Conservation (phyloP, 2,329 filamentous ascomycete species). For the Fusarium redolens region DNA sequence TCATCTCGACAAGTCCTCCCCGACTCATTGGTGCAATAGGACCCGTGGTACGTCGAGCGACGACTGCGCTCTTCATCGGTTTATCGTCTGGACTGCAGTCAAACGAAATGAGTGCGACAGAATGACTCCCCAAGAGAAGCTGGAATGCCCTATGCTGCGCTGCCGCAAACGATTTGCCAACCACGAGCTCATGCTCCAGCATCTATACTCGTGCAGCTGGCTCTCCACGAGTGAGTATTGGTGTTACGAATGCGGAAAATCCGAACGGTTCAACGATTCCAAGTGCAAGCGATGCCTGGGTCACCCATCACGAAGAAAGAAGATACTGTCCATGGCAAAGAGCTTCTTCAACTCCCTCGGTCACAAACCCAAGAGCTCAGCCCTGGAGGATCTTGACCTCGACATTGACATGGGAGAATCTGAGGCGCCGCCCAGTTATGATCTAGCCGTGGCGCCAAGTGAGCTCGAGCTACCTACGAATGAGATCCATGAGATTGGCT, state of each 20-base stretch:
- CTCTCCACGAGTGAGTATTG: constrained; percentile 64
- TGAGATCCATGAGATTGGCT: constrained; percentile 66
- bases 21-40: constrained; percentile 47
- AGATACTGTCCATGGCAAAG: constrained; percentile 64
- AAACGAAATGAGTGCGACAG: constrained; percentile 62
- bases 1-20: neutral
- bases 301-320: constrained; percentile 63
- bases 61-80: constrained; percentile 64
- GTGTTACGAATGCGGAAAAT: constrained; percentile 65
- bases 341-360: constrained; percentile 65
- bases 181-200: constrained; percentile 66
- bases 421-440: constrained; percentile 60
- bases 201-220: constrained; percentile 61
- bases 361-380: constrained; percentile 56
- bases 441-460: constrained; percentile 51
- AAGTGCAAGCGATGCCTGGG: constrained; percentile 62
- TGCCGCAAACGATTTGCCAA: constrained; percentile 62
- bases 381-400: constrained; percentile 40
- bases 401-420: constrained; percentile 48
- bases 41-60: constrained; percentile 58
- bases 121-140: constrained; percentile 60
- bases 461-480: constrained; percentile 60
- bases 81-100: constrained; percentile 68
- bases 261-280: constrained; percentile 64
- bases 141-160: constrained; percentile 63